Evolutionary conservation across 2,329 filamentous ascomycete genomes (phyloP), one percentile per base, ranked within the genome.

Genomic region (Nectriaceae sp.): DNA sequence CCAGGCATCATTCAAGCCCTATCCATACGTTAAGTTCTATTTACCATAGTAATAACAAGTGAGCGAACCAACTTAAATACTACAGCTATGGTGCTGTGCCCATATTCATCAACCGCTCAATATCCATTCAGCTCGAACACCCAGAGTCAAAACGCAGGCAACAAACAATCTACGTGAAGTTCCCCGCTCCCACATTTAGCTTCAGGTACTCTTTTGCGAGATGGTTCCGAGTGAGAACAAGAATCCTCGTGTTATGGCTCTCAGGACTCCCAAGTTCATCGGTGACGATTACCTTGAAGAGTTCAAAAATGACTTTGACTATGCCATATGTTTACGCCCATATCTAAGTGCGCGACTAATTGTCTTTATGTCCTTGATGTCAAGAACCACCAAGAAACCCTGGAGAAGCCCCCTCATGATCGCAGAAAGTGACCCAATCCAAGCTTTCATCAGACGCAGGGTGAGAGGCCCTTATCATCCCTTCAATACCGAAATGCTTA

Each of bases 361-460:
- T 20, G n/a, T 13, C 26, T 16, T 4, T 4, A 65, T 63, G 39
- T 61, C 33, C 57, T 77, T 2, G 56, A 66, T 1, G 73, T 68
- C 0, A 56, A 53, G 3, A 67, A 71, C 46, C 69, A 70, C 29
- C 54, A 61, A 8, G 64, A 75, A 50, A 67, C 70, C 0, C 55
- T 70, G 16, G 47, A 62, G 3, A 53, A 62, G 42, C 59, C 77
- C 1, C 72, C 73, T 62, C 4, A 58, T 69, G 45, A 63, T 75
- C 11, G 50, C 57, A 3, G 38, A 59, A 33, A 44, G 66, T 6
- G 75, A 75, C 0, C 73, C 74, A 0, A 69, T 77, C 21, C 71
- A 77, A 38, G 76, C 71, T 1, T 71, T 79, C 44, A 67, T 79
- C 44, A 68, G 78, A 47, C 70, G 72, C n/a, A 76, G 79, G 70